Percentiles rank a stretch among this genome's conserved stretches.
phyloP scores from a whole-genome alignment of 1,284 basidiomycete genomes.

The Waitea zeae region DNA sequence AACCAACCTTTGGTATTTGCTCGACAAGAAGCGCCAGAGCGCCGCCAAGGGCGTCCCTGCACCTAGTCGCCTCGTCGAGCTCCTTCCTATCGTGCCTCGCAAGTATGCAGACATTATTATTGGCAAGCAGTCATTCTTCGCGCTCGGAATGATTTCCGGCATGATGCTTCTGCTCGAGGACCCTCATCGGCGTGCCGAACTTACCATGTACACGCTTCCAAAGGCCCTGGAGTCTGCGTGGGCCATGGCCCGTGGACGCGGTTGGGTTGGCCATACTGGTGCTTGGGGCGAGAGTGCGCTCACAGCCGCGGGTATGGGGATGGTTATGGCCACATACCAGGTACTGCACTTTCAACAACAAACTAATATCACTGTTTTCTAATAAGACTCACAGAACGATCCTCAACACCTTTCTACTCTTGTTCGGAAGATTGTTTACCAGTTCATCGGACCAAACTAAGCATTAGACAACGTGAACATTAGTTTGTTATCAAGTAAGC shows the following conservation, averaged over 20 bases:
- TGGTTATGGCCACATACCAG: constrained; percentile 84
- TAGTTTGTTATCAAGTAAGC: no score
- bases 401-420: constrained; percentile 81
- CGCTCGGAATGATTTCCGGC: constrained; percentile 68
- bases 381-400: constrained; percentile 48
- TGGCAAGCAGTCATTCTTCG: constrained; percentile 55
- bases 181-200: constrained; percentile 60
- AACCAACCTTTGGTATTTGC: not conserved
- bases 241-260: constrained; percentile 62
- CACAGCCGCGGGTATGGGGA: constrained; percentile 66
- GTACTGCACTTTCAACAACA: constrained; percentile 12
- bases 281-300: constrained; percentile 50
- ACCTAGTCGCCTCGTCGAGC: constrained; percentile 6
- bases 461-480: no score
- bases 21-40: no score
- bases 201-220: constrained; percentile 94
- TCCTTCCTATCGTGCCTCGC: constrained; percentile 10
- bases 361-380: constrained; percentile 4
- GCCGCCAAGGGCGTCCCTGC: no score
- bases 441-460: constrained; percentile 82
- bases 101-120: constrained; percentile 35
- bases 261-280: constrained; percentile 63
- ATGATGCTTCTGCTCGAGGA: constrained; percentile 81
- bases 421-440: constrained; percentile 77
- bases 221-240: constrained; percentile 81